Evolutionary conservation across 371 early-diverging fungal genomes (phyloP), one percentile per base, ranked within the genome.

Genomic region (Zopfochytrium polystomum): DNA sequence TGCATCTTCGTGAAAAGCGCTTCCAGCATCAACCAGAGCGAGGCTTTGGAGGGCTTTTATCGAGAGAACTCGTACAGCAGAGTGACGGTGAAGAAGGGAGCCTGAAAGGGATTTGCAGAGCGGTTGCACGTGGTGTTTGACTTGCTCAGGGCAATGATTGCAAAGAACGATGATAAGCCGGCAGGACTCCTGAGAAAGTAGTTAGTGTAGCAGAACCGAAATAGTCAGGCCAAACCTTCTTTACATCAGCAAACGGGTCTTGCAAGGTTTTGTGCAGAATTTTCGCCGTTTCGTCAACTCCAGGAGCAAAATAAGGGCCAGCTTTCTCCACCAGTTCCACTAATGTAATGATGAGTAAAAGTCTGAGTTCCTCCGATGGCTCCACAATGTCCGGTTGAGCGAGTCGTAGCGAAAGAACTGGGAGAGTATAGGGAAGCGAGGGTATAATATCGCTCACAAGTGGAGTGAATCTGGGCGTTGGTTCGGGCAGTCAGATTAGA

Each of bases 181-280:
- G 52, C 74, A 73, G 2, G 74, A 66, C 63, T 78, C 74, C 75
- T 75, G 49, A 18, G n/a, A 9, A 45, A 31, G 26, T 7, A 18
- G 32, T 2, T 23, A 6, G 45, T 6, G 5, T 22, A 31, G 22
- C 7, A 29, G 9, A 52, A 25, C 13, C 25, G 3, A 45, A 56
- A 4, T 20, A 43, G n/a, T 42, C 42, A 42, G 13, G 13, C 4
- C 30, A 6, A 25, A 78, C 79, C 68, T 81, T 81, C 52, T 71
- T 71, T 22, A 81, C 73, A 20, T 81, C 80, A 9, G 78, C 75
- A 55, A 67, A 81, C 2, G 78, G 62, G 52, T 81, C 82, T 0
- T 22, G 47, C 15, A 79, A 30, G 0, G 72, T 69, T 15, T 55
- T 15, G 29, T 20, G 26, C 45, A 80, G 51, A 34, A 77, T 70